A percentile compares a stretch with the other conserved stretches of the same genome.
Conservation (phyloP, 495 filamentous ascomycete species). For the Cryomyces antarcticus region DNA sequence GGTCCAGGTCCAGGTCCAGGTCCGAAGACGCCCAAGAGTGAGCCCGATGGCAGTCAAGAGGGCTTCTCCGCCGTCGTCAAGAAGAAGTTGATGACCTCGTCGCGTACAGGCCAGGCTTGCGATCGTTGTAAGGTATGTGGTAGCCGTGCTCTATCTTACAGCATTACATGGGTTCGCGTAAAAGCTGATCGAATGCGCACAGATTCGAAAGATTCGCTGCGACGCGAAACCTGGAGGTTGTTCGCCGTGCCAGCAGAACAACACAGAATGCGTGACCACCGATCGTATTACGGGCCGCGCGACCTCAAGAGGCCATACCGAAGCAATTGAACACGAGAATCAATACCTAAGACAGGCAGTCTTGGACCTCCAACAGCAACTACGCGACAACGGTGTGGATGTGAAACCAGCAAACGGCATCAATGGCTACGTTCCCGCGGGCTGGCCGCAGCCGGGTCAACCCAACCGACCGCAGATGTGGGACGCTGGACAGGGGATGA, state of each 20-base stretch:
- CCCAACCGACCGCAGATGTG: not conserved
- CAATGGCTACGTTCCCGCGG: not conserved
- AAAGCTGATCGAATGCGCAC: not conserved
- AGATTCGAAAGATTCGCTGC: constrained; percentile 74
- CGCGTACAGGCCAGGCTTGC: constrained; percentile 69
- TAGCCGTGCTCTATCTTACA: not conserved
- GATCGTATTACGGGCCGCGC: constrained; percentile 76
- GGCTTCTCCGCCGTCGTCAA: constrained; percentile 50
- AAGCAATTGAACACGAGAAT: constrained; percentile 33
- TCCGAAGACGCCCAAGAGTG: no score
- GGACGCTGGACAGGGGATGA: not conserved
- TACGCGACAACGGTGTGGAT: constrained; percentile 17
- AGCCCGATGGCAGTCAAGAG: not conserved
- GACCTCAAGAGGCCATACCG: constrained; percentile 46
- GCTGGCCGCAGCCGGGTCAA: not conserved
- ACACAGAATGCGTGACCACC: constrained; percentile 57
- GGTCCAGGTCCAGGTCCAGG: no score
- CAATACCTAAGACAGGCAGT: constrained; percentile 11
- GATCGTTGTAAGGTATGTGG: constrained; percentile 67
- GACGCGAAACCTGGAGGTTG: constrained; percentile 55
- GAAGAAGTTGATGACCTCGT: constrained; percentile 40
- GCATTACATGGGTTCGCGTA: not conserved
- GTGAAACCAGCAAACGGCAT: constrained; percentile 1
- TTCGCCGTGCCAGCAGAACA: constrained; percentile 48
- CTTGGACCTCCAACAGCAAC: constrained; percentile 15